Conservation (phyloP, 208 protist species). For the Angomonas desouzai region DNA sequence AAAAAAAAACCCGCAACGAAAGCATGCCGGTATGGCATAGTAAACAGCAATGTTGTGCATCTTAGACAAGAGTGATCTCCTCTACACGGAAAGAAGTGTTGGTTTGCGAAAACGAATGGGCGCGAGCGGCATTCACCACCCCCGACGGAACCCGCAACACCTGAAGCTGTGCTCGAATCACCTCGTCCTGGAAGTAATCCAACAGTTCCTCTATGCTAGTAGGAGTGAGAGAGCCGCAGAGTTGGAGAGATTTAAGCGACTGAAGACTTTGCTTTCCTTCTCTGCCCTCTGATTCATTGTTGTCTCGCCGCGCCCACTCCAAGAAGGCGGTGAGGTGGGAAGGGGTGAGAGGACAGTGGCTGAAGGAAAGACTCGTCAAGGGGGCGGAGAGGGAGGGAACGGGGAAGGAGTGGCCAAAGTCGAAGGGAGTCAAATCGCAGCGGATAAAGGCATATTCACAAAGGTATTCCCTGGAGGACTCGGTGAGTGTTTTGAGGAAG, state of each 20-base stretch:
- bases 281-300: neutral
- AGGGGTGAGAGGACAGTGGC: slow-evolving; percentile 50
- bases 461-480: slow-evolving; percentile 12
- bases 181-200: slow-evolving; percentile 50
- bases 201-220: slow-evolving; percentile 43
- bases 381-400: slow-evolving; percentile 15
- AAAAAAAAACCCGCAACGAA: slow-evolving; percentile 10
- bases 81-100: slow-evolving; percentile 11
- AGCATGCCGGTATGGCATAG: neutral
- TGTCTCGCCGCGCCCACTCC: slow-evolving; percentile 18
- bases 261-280: slow-evolving; percentile 9
- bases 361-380: slow-evolving; percentile 38
- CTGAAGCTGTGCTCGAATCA: neutral
- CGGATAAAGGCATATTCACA: slow-evolving; percentile 39
- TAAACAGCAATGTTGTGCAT: slow-evolving; percentile 7
- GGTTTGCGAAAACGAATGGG: slow-evolving; percentile 37
- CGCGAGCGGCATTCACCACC: slow-evolving; percentile 20
- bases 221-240: slow-evolving; percentile 54
- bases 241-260: slow-evolving; percentile 47
- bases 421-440: slow-evolving; percentile 39
- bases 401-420: slow-evolving; percentile 31
- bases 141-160: slow-evolving; percentile 24
- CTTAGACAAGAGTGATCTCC: neutral
- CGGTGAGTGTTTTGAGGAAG: slow-evolving; percentile 42
- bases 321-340: slow-evolving; percentile 59